Conservation (phyloP, 2,329 filamentous ascomycete genomes). For the Colletotrichum cereale region DNA sequence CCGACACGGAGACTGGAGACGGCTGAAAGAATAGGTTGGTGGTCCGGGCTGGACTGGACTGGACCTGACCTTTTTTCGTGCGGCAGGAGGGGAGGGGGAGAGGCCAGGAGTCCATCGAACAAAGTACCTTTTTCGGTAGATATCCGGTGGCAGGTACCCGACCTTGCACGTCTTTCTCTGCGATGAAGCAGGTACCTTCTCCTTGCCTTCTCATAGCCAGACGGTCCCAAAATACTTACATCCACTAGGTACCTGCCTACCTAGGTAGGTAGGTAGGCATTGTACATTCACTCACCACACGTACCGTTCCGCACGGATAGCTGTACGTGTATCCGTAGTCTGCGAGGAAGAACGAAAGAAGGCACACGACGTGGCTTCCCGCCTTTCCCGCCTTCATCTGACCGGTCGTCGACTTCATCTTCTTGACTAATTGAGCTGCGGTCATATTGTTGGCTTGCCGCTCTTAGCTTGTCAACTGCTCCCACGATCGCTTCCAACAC, state of each 20-base stretch:
- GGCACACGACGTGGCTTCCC: background rate
- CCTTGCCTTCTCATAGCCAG: too few relatives aligned
- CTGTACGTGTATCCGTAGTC: background rate
- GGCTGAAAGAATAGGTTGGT: background rate
- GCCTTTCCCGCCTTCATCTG: background rate
- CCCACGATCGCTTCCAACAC: background rate
- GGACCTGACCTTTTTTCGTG: background rate
- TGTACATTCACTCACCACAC: background rate
- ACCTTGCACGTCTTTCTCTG: background rate
- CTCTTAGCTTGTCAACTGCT: background rate
- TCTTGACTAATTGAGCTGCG: background rate
- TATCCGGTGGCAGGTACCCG: slow-evolving; percentile 3
- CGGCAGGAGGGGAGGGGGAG: background rate
- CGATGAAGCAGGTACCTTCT: background rate
- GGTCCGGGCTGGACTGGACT: slow-evolving; percentile 2
- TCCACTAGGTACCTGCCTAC: background rate
- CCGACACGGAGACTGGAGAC: background rate
- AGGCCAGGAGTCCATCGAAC: too few relatives aligned
- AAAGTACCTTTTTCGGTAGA: background rate
- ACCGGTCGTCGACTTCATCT: background rate
- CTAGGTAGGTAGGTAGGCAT: too few relatives aligned
- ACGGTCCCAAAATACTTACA: background rate
- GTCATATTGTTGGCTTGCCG: background rate
- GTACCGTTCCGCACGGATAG: background rate
- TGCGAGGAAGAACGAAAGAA: background rate